phyloP scores from a whole-genome alignment of 1,284 basidiomycete genomes.

The Lignosus rhinocerotis region DNA sequence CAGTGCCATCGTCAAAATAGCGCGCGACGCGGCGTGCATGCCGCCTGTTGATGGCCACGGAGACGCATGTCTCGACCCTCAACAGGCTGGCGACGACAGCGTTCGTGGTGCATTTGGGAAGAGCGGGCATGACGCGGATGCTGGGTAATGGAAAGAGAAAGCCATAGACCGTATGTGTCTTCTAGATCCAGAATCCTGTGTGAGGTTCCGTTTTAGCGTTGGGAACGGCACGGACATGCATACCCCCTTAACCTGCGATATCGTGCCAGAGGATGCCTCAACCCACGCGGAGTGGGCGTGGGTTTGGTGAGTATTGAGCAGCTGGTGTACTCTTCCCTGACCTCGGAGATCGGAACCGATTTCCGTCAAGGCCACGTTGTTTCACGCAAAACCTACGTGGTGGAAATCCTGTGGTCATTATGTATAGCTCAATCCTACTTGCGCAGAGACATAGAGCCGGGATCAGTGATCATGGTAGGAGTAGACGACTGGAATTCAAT shows the following conservation, averaged over 20 bases:
- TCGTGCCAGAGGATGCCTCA: not conserved
- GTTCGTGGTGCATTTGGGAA: not conserved
- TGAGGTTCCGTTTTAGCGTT: not conserved
- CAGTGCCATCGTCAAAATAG: slow-evolving; percentile 9
- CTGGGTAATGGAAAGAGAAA: not conserved
- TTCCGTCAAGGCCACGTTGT: not conserved
- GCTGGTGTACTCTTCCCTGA: not conserved
- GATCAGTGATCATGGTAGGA: too few relatives aligned
- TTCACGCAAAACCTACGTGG: too few relatives aligned
- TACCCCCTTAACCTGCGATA: not conserved
- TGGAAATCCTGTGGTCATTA: too few relatives aligned
- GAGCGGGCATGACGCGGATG: slow-evolving; percentile 6
- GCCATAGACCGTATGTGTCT: not conserved
- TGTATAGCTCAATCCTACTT: too few relatives aligned
- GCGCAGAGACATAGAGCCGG: too few relatives aligned
- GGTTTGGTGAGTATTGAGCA: not conserved
- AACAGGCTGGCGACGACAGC: not conserved
- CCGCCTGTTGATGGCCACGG: slow-evolving; percentile 13
- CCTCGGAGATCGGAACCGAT: not conserved
- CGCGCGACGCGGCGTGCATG: slow-evolving; percentile 9
- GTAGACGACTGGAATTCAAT: too few relatives aligned
- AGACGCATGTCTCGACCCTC: slow-evolving; percentile 1
- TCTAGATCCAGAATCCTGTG: not conserved
- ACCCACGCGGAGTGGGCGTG: slow-evolving; percentile 5
- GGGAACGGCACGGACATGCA: slow-evolving; percentile 3